Percentiles rank a stretch among this genome's conserved stretches.
Evolutionary conservation across 2,329 filamentous ascomycete species (phyloP).

Genomic region (Hymenoscyphus scutula): DNA sequence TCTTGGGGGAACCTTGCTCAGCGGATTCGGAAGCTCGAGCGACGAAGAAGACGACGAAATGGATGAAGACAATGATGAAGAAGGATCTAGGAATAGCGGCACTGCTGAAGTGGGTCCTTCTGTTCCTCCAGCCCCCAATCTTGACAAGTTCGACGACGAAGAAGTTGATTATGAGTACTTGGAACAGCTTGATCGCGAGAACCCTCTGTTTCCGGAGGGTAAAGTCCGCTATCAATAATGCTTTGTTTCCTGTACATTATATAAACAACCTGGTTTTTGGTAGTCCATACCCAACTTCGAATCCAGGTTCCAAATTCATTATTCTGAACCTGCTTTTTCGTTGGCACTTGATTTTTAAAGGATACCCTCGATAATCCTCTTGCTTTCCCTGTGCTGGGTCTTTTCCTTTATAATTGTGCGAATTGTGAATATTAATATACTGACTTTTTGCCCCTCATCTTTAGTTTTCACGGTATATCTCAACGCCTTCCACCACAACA

Average conservation of each 20-base stretch:
- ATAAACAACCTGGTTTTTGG: constrained; percentile 22
- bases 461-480: constrained; percentile 38
- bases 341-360: constrained; percentile 17
- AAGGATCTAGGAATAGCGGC: constrained; percentile 45
- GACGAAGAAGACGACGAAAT: constrained; percentile 96
- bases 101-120: constrained; percentile 55
- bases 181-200: constrained; percentile 38
- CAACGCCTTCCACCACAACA: constrained; percentile 35
- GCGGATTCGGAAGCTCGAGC: constrained; percentile 90
- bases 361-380: not conserved
- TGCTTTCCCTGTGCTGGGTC: not conserved
- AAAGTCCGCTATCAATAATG: constrained; percentile 59
- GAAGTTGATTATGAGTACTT: constrained; percentile 39
- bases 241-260: constrained; percentile 33
- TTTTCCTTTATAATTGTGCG: not conserved
- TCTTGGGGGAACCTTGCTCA: constrained; percentile 72
- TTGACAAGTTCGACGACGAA: constrained; percentile 38
- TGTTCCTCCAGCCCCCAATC: constrained; percentile 38
- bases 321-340: constrained; percentile 23
- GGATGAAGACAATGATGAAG: constrained; percentile 78
- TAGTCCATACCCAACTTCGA: constrained; percentile 23
- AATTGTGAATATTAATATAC: constrained; percentile 13
- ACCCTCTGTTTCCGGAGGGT: constrained; percentile 39
- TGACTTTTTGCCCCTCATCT: constrained; percentile 20
- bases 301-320: constrained; percentile 28